Evolutionary conservation across 352 stramenopile genomes (phyloP).

Genomic region (Saprolegnia diclina): DNA sequence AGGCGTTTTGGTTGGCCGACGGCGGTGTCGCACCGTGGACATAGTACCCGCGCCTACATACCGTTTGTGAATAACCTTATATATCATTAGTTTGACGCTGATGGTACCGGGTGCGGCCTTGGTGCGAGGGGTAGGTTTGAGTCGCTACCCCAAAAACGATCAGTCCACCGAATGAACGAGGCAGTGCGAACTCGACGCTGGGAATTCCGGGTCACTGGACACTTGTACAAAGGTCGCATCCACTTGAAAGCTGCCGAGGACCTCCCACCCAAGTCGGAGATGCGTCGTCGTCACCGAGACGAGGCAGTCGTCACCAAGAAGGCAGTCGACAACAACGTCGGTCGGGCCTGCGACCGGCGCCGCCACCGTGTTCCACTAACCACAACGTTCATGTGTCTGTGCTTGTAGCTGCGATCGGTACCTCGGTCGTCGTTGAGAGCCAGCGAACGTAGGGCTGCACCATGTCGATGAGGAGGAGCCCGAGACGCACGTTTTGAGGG

Average conservation of each 20-base stretch:
- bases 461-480: constrained; percentile 92
- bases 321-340: constrained; percentile 25
- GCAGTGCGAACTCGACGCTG: not conserved
- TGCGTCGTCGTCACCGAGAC: constrained; percentile 32
- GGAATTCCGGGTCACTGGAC: constrained; percentile 46
- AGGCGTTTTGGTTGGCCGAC: constrained; percentile 51
- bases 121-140: not conserved
- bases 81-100: not conserved
- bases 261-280: constrained; percentile 68
- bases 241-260: constrained; percentile 67
- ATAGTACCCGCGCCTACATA: constrained; percentile 40
- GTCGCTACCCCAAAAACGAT: no score
- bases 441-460: constrained; percentile 88
- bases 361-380: constrained; percentile 51
- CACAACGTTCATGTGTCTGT: constrained; percentile 40
- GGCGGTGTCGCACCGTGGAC: constrained; percentile 36
- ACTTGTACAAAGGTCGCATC: constrained; percentile 69
- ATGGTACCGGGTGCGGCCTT: not conserved
- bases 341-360: no score
- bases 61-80: no score
- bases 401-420: not conserved
- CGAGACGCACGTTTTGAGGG: constrained; percentile 92
- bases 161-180: no score
- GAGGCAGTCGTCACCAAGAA: not conserved
- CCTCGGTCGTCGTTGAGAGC: not conserved